Evolutionary conservation across 2,329 filamentous ascomycete genomes (phyloP), one percentile per base, ranked within the genome.

Genomic region (Ceratocystis papillata): DNA sequence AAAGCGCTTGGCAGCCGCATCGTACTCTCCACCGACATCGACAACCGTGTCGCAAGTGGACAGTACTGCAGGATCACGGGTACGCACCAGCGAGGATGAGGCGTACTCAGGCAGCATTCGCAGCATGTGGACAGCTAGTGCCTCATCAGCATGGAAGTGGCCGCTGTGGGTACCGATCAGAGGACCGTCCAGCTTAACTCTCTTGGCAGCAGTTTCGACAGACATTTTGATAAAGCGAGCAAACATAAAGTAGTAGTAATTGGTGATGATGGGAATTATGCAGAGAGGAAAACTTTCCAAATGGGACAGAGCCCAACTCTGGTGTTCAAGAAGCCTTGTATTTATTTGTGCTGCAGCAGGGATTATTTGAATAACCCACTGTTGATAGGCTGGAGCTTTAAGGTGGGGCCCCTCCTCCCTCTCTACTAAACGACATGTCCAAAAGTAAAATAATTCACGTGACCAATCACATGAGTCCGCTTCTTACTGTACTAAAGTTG

Each of bases 121-220:
- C 71, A 99, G 88, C 81, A 99, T 90, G 80, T 96, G 91, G 70
- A 99, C 92, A 67, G 94, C 94, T 55, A 99, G 85, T 68, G 94
- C 93, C 79, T 99, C 94, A 77, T 99, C 94, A 75, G 94, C 94
- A 79, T 99, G 94, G 83, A 99, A 99, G 80, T 96, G 91, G 71
- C 94, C 94, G 78, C 88, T 96, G 83, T 99, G 94, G 37, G 94
- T 99, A 73, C 92, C 94, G 74, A 96, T 95, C 71, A 68, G 83
- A 80, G 67, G 64, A 44, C 64, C 67, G 28, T 68, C 67, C 71
- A 87, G 89, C 82, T 96, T 96, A 75, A 95, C 78, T 76, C 89
- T 87, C 79, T 97, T 97, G 69, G 87, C 78, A 72, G 86, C 82
- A 74, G 79, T 83, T 80, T 89, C 83, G 72, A 86, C 80, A 17